Evolutionary conservation across 768 basidiomycete species (phyloP), one percentile per base, ranked within the genome.

Genomic region (Mycena maculata): DNA sequence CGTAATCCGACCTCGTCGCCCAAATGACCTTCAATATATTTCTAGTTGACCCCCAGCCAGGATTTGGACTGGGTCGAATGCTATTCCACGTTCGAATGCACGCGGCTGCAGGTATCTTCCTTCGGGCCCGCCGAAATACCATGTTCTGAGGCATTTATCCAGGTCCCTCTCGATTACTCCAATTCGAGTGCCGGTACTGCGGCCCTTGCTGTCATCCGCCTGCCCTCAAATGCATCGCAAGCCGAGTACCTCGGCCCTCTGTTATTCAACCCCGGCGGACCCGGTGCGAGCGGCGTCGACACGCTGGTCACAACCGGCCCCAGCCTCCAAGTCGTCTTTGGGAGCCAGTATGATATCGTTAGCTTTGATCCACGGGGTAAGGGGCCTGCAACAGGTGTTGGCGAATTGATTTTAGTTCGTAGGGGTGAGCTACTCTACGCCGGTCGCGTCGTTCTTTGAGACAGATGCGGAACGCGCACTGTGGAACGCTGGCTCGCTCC

Each of bases 301-400:
- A 38, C 41, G 23, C 11, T 68, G 0, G 59, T 63, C 13, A 18
- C 4, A 3, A 27, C 15, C 36, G 67, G 49, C 18, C 15, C 49
- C 2, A 42, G 31, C 36, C 23, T 64, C 9, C 39, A 53, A n/a
- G 42, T 39, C 16, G 11, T 68, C 33, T n/a, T 68, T 27, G 67
- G 67, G 4, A 28, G 11, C 8, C 22, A 59, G 23, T 68, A 58
- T 25, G 67, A 68, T 42, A 31, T 68, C 41, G 67, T 68, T 22
- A 31, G 61, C 49, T 68, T 68, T 33, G 67, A 68, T 38, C 67
- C 67, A 10, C 61, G 67, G 7, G 67, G 67, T 64, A n/a, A 42
- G 47, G 13, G 8, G 3, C 11, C 20, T 47, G 3, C 8, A 27
- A 12, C 11, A 15, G n/a, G 18, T 7, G 22, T 31, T 38, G n/a